Percentiles rank a stretch among this genome's conserved stretches.
Evolutionary conservation across 805 yeast species (phyloP).

Genomic region (Wickerhamomyces strasburgensis): DNA sequence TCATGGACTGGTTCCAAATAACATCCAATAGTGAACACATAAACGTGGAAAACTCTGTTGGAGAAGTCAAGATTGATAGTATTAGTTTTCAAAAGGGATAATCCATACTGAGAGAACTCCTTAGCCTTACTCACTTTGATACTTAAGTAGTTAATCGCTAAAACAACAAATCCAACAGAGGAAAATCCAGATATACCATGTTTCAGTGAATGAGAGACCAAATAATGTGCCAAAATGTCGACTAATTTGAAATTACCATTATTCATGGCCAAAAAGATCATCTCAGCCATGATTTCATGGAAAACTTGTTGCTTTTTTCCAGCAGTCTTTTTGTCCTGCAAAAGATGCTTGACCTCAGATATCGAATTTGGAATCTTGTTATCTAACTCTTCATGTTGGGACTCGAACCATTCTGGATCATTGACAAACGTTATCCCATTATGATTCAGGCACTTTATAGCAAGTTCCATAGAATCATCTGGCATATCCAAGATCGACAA

Average conservation of each 20-base stretch:
- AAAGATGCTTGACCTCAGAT: constrained; percentile 16
- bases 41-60: constrained; percentile 37
- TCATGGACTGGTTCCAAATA: constrained; percentile 36
- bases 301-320: constrained; percentile 28
- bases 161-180: constrained; percentile 34
- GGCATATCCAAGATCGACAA: constrained; percentile 15
- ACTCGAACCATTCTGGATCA: constrained; percentile 25
- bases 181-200: constrained; percentile 37
- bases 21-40: constrained; percentile 37
- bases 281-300: constrained; percentile 37
- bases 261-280: constrained; percentile 32
- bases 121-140: constrained; percentile 32
- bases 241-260: constrained; percentile 27
- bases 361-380: constrained; percentile 29
- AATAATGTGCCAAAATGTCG: constrained; percentile 29
- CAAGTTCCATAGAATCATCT: constrained; percentile 18
- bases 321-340: constrained; percentile 26
- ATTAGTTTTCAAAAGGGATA: constrained; percentile 32
- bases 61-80: constrained; percentile 32
- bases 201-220: constrained; percentile 32
- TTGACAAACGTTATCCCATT: constrained; percentile 32
- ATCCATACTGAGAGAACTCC: constrained; percentile 38
- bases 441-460: constrained; percentile 31
- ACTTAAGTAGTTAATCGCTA: constrained; percentile 33
- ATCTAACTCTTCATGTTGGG: constrained; percentile 20